Base-by-base conservation (phyloP, 805 yeast genomes). In the Saccharomyces mikatae region DNA sequence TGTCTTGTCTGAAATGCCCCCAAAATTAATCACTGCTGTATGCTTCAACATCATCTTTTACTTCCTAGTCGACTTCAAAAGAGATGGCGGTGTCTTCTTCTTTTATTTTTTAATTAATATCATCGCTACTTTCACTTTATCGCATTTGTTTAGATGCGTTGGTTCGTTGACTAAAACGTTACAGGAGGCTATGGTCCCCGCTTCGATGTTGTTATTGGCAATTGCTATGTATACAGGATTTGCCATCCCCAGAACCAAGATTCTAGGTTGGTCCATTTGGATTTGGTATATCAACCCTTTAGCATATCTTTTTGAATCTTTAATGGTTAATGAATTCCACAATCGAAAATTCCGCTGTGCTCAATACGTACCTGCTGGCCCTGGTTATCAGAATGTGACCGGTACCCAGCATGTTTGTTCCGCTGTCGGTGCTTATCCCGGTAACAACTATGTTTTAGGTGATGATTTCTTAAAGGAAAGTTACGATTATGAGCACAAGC, bases 211-310 rank as follows among this genome's bases (percentile, higher is more conserved):
- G 53, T 66, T 82, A 55, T 68, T 78, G 46, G 77, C 77, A 6
- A 61, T 82, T 62, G 67, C 78, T 21, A 73, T 79, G 63, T 82
- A 74, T 62, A 75, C 81, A 6, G 86, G 86, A 41, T 82, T 82
- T 70, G 81, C 77, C 24, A 71, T 82, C 55, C 87, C 86, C 29
- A 76, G 78, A 32, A 75, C 77, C 5, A 65, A 75, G 50, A 80
- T 82, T 81, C 73, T 76, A 58, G 82, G 85, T 11, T 83, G 87
- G 87, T 78, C 82, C 36, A 74, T 82, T 59, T 83, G 86, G 87
- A 80, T 83, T 57, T 79, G 80, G 67, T 83, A 80, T 60, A 60
- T 83, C 48, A 75, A 83, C 59, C 87, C 87, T 1, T 66, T 82
- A 51, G 80, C 79, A 8, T 82, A 81, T 61, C 73, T 77, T 21